Conservation (phyloP, 176 grass and related monocot species). For the Dactylis glomerata region DNA sequence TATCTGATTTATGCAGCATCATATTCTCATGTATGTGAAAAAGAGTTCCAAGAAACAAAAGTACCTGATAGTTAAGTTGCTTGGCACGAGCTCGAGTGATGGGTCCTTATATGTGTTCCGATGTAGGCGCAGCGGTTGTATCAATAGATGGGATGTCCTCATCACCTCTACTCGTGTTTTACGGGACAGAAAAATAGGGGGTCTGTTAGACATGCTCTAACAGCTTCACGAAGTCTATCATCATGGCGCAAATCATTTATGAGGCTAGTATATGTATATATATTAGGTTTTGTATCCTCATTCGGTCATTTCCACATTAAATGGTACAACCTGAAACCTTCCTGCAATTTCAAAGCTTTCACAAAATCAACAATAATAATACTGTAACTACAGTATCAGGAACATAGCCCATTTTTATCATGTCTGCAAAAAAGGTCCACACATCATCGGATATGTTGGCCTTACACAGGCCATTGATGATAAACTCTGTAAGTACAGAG, state of each 20-base stretch:
- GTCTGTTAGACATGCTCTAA: no score
- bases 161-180: no score
- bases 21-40: no score
- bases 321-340: conserved; percentile 45
- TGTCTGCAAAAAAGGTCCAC: conserved; percentile 55
- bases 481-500: conserved; percentile 53
- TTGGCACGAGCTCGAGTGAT: no score
- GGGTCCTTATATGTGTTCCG: no score
- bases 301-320: conserved; percentile 45
- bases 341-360: conserved; percentile 57
- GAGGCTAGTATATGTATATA: conserved; percentile 57
- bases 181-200: no score
- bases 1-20: no score
- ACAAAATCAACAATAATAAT: conserved; percentile 61
- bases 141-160: no score
- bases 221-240: conserved; percentile 41
- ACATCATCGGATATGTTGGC: conserved; percentile 35
- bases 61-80: no score
- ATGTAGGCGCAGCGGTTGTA: no score
- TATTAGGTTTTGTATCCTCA: conserved; percentile 45
- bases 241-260: conserved; percentile 54
- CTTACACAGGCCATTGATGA: conserved; percentile 70
- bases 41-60: no score
- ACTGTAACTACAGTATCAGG: conserved; percentile 62
- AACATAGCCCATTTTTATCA: conserved; percentile 68